These are phyloP conservation scores for Cornus florida DNA, from an alignment of 148 eudicot species.

Conservation along the genomic window DNA sequence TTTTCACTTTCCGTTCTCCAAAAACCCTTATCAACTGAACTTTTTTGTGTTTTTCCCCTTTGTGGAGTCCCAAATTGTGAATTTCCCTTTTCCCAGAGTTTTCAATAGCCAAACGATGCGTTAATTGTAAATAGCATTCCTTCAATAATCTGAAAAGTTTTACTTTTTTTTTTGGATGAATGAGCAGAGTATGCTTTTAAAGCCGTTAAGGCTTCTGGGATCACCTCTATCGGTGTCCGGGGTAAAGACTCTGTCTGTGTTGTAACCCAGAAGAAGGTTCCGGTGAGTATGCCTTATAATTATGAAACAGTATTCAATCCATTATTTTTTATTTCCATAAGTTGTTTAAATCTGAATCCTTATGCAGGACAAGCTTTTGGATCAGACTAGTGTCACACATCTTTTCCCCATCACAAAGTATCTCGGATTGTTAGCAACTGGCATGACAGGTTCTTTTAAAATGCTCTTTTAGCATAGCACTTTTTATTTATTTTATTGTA, in stretches of 20 bases:
- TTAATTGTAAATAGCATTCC: background rate
- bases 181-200: slow-evolving; percentile 83
- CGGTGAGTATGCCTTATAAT: slow-evolving; percentile 36
- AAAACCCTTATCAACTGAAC: background rate
- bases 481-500: no score
- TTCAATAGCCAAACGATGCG: background rate
- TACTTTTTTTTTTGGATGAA: background rate
- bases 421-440: slow-evolving; percentile 91
- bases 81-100: background rate
- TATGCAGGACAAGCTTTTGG: slow-evolving; percentile 89
- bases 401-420: slow-evolving; percentile 77
- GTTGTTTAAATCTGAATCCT: background rate
- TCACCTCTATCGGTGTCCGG: slow-evolving; percentile 88
- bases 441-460: slow-evolving; percentile 71
- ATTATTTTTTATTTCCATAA: background rate
- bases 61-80: background rate
- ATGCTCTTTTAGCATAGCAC: background rate
- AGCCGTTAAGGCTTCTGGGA: slow-evolving; percentile 84
- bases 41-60: background rate
- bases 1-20: no score
- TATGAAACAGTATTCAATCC: background rate
- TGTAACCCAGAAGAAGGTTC: slow-evolving; percentile 99
- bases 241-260: slow-evolving; percentile 94
- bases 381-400: slow-evolving; percentile 90
- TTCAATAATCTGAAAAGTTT: background rate